Conservation (phyloP, 768 basidiomycete genomes). For the Leccinum pellstonianum region DNA sequence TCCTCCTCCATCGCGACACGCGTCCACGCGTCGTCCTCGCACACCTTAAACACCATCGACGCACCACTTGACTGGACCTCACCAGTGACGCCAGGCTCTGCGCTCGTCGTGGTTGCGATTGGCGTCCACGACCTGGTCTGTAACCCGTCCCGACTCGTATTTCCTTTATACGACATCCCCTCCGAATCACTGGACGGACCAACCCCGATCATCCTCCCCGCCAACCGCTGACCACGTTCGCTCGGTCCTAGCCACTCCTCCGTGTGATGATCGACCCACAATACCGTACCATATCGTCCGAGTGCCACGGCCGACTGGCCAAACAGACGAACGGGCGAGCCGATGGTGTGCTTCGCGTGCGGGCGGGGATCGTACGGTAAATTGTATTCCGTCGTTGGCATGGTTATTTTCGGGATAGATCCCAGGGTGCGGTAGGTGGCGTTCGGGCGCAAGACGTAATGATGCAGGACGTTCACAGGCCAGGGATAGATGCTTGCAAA, state of each 20-base stretch:
- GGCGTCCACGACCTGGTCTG: not conserved
- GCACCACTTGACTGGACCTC: not conserved
- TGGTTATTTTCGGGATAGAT: not conserved
- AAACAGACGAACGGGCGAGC: constrained; percentile 58
- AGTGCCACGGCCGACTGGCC: constrained; percentile 52
- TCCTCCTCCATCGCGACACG: constrained; percentile 39
- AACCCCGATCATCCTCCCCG: constrained; percentile 31
- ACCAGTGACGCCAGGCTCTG: not conserved
- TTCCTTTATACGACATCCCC: not conserved
- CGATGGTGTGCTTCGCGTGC: constrained; percentile 39
- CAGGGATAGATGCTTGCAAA: constrained; percentile 62
- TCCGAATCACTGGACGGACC: not conserved
- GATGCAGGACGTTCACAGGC: constrained; percentile 70
- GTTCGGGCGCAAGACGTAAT: constrained; percentile 53
- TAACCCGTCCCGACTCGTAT: not conserved
- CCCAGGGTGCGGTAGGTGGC: constrained; percentile 28
- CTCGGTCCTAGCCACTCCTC: constrained; percentile 46
- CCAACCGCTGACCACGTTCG: constrained; percentile 59
- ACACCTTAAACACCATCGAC: constrained; percentile 44
- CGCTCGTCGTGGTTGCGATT: not conserved
- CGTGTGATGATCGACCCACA: constrained; percentile 67
- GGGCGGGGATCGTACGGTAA: constrained; percentile 46
- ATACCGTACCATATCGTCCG: constrained; percentile 57
- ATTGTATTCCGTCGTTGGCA: constrained; percentile 31
- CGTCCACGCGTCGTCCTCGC: constrained; percentile 50